Evolutionary conservation across 495 filamentous ascomycete genomes (phyloP).

Genomic region (Trichodelitschia bisporula): DNA sequence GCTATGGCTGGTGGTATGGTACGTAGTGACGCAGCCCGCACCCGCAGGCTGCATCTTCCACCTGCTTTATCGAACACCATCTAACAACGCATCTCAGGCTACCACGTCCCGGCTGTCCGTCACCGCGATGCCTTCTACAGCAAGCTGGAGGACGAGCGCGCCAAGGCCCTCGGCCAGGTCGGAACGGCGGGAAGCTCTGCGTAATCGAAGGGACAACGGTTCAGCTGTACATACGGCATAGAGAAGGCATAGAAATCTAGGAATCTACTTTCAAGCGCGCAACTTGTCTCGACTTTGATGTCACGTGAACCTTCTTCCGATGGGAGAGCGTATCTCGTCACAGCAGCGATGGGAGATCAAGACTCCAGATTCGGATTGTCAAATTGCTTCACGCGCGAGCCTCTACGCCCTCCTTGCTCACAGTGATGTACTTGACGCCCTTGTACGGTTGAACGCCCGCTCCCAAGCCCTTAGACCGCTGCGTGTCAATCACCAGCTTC

Average conservation of each 20-base stretch:
- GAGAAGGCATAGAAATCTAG: no score
- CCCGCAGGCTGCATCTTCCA: constrained; percentile 1
- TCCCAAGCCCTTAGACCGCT: constrained; percentile 65
- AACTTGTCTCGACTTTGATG: no score
- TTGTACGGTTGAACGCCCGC: constrained; percentile 88
- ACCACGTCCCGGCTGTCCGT: constrained; percentile 54
- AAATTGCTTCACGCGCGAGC: constrained; percentile 27
- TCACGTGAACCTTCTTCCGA: no score
- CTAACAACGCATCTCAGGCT: constrained; percentile 24
- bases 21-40: constrained; percentile 17
- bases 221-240: no score
- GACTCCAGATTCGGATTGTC: no score
- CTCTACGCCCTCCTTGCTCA: constrained; percentile 70
- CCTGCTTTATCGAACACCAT: constrained; percentile 2
- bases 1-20: constrained; percentile 68
- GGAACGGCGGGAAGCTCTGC: no score
- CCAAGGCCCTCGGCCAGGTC: no score
- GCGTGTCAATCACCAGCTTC: constrained; percentile 59
- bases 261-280: no score
- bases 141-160: constrained; percentile 48
- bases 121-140: constrained; percentile 52
- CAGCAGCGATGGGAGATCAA: no score
- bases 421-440: constrained; percentile 89
- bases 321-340: no score
- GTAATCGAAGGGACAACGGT: no score